Conservation (phyloP, 495 filamentous ascomycete species). For the Xylaria scruposa region DNA sequence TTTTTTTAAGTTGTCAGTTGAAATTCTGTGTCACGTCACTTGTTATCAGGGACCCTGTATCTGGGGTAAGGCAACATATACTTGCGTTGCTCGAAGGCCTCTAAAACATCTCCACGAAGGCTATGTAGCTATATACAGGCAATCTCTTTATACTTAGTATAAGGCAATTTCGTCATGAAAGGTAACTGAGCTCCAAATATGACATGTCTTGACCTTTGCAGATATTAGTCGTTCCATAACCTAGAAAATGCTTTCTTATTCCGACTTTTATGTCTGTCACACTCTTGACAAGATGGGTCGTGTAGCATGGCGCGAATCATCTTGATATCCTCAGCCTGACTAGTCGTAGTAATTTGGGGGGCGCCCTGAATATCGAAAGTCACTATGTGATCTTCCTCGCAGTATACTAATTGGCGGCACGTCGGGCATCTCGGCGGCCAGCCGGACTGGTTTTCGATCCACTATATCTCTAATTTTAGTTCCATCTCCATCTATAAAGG, state of each 20-base stretch:
- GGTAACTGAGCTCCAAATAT: neutral
- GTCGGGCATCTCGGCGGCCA: neutral
- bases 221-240: neutral
- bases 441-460: neutral
- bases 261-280: neutral
- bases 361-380: neutral
- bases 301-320: neutral
- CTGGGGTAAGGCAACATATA: too few species aligned
- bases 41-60: neutral
- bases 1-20: neutral
- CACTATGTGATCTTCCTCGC: neutral
- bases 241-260: neutral
- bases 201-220: neutral
- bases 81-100: too few species aligned
- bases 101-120: too few species aligned
- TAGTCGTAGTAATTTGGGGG: neutral
- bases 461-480: neutral
- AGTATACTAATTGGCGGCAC: neutral
- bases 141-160: too few species aligned
- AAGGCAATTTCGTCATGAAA: neutral
- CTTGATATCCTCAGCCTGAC: neutral
- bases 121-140: too few species aligned
- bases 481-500: neutral
- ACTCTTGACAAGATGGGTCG: neutral
- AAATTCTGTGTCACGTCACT: neutral